Evolutionary conservation across 371 early-diverging fungal genomes (phyloP).

Genomic region (Mucor piriformis): DNA sequence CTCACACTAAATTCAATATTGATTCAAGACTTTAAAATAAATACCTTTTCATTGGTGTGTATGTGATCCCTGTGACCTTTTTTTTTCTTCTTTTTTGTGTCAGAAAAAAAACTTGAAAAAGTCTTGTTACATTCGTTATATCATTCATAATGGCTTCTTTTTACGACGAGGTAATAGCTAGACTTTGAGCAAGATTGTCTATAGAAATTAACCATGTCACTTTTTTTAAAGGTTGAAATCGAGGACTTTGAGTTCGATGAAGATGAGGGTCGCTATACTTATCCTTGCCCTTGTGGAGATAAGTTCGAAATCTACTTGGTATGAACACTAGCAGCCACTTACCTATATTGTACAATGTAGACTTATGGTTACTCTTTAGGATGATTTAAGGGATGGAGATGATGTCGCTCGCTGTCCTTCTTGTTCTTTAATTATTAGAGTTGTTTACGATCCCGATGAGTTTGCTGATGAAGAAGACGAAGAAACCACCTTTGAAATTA

Average conservation of each 20-base stretch:
- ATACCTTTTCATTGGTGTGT: neutral
- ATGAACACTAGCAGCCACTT: slow-evolving; percentile 2
- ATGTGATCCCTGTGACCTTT: neutral
- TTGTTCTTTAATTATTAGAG: slow-evolving; percentile 92
- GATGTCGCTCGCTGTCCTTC: slow-evolving; percentile 95
- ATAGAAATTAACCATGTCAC: neutral
- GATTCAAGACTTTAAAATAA: slow-evolving; percentile 32
- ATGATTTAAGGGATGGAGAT: slow-evolving; percentile 91
- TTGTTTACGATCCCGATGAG: slow-evolving; percentile 84
- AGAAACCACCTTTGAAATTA: slow-evolving; percentile 47
- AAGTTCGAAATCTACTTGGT: slow-evolving; percentile 89
- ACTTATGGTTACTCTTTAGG: slow-evolving; percentile 38
- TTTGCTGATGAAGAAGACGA: slow-evolving; percentile 47
- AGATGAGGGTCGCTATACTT: slow-evolving; percentile 82
- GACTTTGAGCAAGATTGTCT: too few relatives aligned
- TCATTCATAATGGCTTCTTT: slow-evolving; percentile 30
- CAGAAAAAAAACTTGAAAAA: neutral
- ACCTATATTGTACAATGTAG: neutral
- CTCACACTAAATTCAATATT: slow-evolving; percentile 46
- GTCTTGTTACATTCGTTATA: slow-evolving; percentile 1
- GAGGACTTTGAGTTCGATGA: slow-evolving; percentile 97
- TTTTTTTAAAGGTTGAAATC: slow-evolving; percentile 76
- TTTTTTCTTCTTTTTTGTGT: neutral
- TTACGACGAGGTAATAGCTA: slow-evolving; percentile 33
- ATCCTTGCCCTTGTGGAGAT: slow-evolving; percentile 99